Evolutionary conservation across 495 filamentous ascomycete genomes (phyloP).

Genomic region (Echria macrotheca): DNA sequence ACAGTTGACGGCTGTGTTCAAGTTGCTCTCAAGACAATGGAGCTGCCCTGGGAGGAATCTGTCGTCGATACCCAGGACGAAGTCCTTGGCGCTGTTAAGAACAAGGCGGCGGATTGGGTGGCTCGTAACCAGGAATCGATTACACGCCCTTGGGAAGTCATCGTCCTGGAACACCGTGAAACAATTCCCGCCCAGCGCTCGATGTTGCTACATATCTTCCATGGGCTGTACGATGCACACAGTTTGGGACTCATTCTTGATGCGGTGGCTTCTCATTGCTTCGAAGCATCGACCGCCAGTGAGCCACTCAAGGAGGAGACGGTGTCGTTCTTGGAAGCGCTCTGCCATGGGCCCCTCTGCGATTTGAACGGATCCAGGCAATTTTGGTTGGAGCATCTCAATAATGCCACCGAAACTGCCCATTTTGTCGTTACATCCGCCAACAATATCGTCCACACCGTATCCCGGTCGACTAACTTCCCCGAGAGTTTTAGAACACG

Average conservation of each 20-base stretch:
- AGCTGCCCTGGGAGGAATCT: conserved; percentile 48
- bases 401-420: no score
- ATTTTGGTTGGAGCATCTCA: conserved; percentile 65
- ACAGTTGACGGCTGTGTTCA: conserved; percentile 70
- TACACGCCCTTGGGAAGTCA: conserved; percentile 27
- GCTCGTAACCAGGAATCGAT: conserved; percentile 21
- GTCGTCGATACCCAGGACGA: no score
- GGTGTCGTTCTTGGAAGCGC: conserved; percentile 46
- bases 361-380: conserved; percentile 45
- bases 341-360: conserved; percentile 55
- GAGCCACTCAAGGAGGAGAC: background rate
- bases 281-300: background rate
- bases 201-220: conserved; percentile 67
- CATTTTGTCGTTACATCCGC: no score
- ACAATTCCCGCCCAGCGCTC: no score
- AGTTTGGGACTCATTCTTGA: conserved; percentile 64
- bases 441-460: no score
- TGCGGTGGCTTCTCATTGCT: conserved; percentile 47
- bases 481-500: conserved; percentile 43
- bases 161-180: conserved; percentile 29
- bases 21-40: conserved; percentile 47
- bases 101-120: conserved; percentile 39
- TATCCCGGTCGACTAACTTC: no score
- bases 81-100: background rate
- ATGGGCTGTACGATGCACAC: conserved; percentile 83